Evolutionary conservation across 2,329 filamentous ascomycete species (phyloP).

Genomic region (Rhinocladiella mackenziei): DNA sequence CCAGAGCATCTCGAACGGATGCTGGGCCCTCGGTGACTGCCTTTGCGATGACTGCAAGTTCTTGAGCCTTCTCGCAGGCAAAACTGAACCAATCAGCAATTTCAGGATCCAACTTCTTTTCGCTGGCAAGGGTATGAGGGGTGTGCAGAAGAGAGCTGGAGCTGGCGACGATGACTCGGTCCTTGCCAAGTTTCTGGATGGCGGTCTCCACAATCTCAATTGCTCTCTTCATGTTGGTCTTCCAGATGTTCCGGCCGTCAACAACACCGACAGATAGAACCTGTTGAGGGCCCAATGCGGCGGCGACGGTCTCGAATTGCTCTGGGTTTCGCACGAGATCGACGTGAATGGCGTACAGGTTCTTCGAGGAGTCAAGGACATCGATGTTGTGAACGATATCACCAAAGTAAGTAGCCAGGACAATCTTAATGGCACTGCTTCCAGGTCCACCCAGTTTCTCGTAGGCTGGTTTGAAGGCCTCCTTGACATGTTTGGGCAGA

Average conservation of each 20-base stretch:
- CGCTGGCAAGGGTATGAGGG: constrained; percentile 92
- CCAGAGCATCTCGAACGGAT: constrained; percentile 78
- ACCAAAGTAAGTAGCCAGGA: constrained; percentile 97
- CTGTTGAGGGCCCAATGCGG: constrained; percentile 81
- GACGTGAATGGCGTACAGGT: constrained; percentile 80
- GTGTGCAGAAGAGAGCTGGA: constrained; percentile 98
- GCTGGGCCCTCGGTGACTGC: constrained; percentile 90
- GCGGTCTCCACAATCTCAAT: constrained; percentile 87
- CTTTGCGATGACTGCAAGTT: constrained; percentile 92
- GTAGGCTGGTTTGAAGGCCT: constrained; percentile 96
- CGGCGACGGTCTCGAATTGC: constrained; percentile 83
- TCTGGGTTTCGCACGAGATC: constrained; percentile 98
- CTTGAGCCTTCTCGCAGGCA: constrained; percentile 86
- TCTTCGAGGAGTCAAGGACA: constrained; percentile 67
- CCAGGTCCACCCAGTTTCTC: constrained; percentile 77
- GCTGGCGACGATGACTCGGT: constrained; percentile 93
- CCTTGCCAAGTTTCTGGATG: constrained; percentile 93
- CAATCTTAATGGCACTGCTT: constrained; percentile 76
- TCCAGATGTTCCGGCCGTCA: constrained; percentile 99
- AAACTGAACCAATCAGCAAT: constrained; percentile 99
- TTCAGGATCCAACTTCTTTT: constrained; percentile 96
- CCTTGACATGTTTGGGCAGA: constrained; percentile 82
- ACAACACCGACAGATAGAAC: constrained; percentile 93
- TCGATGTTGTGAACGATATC: constrained; percentile 99
- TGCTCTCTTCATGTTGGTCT: constrained; percentile 96